Percentiles rank a stretch among this genome's conserved stretches.
phyloP scores from a whole-genome alignment of 768 basidiomycete species.

The Lactarius deliciosus region DNA sequence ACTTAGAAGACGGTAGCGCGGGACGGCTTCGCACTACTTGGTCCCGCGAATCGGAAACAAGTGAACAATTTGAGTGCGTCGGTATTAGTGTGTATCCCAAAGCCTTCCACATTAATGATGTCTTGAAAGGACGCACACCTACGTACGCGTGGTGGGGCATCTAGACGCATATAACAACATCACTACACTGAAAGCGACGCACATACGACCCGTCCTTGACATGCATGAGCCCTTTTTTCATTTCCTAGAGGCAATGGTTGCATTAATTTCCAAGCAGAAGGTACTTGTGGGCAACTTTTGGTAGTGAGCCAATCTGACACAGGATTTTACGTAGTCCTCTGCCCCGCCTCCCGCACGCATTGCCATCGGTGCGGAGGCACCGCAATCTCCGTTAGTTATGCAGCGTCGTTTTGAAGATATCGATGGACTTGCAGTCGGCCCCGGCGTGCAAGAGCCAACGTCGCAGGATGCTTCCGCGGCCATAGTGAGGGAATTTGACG shows the following conservation, averaged over 20 bases:
- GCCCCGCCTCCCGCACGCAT: background rate
- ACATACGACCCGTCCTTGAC: constrained; percentile 44
- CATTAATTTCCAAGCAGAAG: constrained; percentile 37
- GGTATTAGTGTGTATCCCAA: background rate
- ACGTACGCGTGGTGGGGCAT: constrained; percentile 19
- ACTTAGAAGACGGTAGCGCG: constrained; percentile 42
- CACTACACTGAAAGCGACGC: constrained; percentile 41
- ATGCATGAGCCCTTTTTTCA: constrained; percentile 50
- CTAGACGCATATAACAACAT: constrained; percentile 37
- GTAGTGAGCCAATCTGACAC: background rate
- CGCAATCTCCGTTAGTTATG: background rate
- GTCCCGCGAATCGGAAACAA: background rate
- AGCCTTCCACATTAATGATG: background rate
- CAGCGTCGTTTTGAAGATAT: background rate
- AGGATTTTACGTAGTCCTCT: background rate
- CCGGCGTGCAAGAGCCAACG: background rate
- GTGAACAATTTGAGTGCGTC: background rate
- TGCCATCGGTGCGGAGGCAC: background rate
- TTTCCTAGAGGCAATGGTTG: constrained; percentile 44
- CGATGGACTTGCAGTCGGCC: background rate
- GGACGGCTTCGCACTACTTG: constrained; percentile 24
- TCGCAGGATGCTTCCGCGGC: background rate
- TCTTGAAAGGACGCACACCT: constrained; percentile 6
- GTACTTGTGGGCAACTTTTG: constrained; percentile 32
- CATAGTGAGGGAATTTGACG: constrained; percentile 3